Conservation (phyloP, 306 rosid species). For the Nissolia schottii region DNA sequence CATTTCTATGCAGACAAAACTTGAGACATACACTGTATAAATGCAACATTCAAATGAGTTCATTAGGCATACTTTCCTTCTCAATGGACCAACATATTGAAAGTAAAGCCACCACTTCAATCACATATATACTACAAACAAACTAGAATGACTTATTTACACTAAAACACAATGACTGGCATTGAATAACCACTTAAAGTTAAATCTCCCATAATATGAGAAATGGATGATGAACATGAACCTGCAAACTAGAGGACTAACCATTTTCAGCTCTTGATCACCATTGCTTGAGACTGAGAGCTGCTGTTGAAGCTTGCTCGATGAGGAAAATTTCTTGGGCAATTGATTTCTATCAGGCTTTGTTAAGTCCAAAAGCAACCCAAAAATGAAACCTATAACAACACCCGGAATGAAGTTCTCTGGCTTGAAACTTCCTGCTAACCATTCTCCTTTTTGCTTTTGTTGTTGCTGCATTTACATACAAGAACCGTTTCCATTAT, state of each 20-base stretch:
- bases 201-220: background rate
- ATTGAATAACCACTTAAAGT: background rate
- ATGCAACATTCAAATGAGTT: background rate
- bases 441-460: slow-evolving; percentile 57
- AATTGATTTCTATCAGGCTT: slow-evolving; percentile 37
- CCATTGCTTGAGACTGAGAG: slow-evolving; percentile 36
- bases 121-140: background rate
- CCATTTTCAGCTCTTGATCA: slow-evolving; percentile 87
- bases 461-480: slow-evolving; percentile 36
- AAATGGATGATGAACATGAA: slow-evolving; percentile 13
- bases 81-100: slow-evolving; percentile 9
- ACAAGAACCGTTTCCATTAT: background rate
- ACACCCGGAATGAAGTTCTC: slow-evolving; percentile 89
- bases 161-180: background rate
- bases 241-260: slow-evolving; percentile 21
- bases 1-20: slow-evolving; percentile 4
- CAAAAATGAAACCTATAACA: slow-evolving; percentile 83
- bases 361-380: slow-evolving; percentile 66
- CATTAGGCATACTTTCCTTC: background rate
- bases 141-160: background rate
- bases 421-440: slow-evolving; percentile 63
- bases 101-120: slow-evolving; percentile 10
- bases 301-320: slow-evolving; percentile 42
- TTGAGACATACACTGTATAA: background rate
- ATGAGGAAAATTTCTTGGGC: slow-evolving; percentile 32